Evolutionary conservation across 2,329 filamentous ascomycete species (phyloP), one percentile per base, ranked within the genome.

Genomic region (Sordariomycetes sp.): DNA sequence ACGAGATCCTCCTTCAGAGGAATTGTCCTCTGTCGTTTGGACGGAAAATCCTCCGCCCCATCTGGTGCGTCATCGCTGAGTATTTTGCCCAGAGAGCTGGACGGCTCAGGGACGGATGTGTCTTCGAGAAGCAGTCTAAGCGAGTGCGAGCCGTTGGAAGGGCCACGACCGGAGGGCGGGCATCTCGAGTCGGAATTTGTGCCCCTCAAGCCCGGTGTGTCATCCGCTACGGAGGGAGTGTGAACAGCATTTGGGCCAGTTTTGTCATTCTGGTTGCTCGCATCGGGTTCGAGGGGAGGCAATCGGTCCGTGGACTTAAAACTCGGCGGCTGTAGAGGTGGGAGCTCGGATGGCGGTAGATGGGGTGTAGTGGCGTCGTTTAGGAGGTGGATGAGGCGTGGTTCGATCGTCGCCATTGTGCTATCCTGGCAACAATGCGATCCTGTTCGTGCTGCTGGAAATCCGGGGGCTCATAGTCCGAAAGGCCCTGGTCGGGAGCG

Each of bases 381-480:
- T 65, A 86, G 74, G 63, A 86, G 72, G 68, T 85, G 81, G 67
- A 85, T 86, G 63, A 86, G 75, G 67, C 82, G 80, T 67, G 83
- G 83, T 77, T 86, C 83, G 72, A 86, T 86, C 67, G 81, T 85
- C 64, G 81, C 80, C 80, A 83, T 83, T 71, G 70, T 81, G 76
- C 58, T 55, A 55, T 20, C 58, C 53, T 20, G 58, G 58, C 58
- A 37, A 34, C 43, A 55, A 55, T 55, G 25, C 57, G 25, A 40
- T 53, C 28, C 34, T 59, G 28, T 53, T 32, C 56, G 40, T 53
- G 28, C 16, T 28, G 32, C n/a, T 53, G 22, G 6, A n/a, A 22
- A 51, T 40, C 24, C 24, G 43, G 40, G 53, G 32, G 56, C 51
- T 50, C 56, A 58, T 53, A 58, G 51, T 53, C 48, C 22, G 56